Percentiles rank a stretch among this genome's conserved stretches.
phyloP scores from a whole-genome alignment of 441 rosid species.

The Pelargonium myrrhifolium region DNA sequence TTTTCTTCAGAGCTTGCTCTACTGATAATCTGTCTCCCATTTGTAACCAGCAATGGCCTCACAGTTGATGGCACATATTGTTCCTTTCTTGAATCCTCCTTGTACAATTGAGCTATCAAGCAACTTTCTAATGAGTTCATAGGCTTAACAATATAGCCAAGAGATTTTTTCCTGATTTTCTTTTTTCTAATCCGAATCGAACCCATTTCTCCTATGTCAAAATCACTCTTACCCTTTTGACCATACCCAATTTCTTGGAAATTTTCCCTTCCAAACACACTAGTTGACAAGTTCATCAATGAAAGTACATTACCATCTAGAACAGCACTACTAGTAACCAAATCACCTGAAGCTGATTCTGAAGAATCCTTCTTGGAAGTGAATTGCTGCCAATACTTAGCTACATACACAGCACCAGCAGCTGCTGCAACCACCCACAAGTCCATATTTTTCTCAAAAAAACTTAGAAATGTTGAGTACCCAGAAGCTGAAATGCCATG shows the following conservation, averaged over 20 bases:
- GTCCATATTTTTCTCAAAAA: slow-evolving; percentile 24
- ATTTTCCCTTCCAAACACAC: too few relatives aligned
- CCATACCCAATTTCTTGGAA: too few relatives aligned
- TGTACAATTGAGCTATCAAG: neutral
- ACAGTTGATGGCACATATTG: too few relatives aligned
- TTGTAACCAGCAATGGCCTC: too few relatives aligned
- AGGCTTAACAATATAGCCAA: neutral
- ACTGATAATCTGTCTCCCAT: too few relatives aligned
- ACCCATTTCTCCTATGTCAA: too few relatives aligned
- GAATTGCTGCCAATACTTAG: slow-evolving; percentile 27
- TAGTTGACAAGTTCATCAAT: too few relatives aligned
- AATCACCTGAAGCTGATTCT: slow-evolving; percentile 5
- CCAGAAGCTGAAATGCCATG: neutral
- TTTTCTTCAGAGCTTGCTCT: too few relatives aligned
- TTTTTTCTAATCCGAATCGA: neutral
- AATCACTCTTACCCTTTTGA: too few relatives aligned
- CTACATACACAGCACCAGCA: slow-evolving; percentile 32
- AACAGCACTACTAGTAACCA: neutral
- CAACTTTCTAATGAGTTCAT: neutral
- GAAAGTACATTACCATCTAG: too few relatives aligned
- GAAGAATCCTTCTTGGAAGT: slow-evolving; percentile 18
- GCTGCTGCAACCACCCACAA: slow-evolving; percentile 43
- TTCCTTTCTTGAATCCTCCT: too few relatives aligned
- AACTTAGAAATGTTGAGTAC: neutral
- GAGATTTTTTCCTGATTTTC: neutral